Percentiles rank a stretch among this genome's conserved stretches.
phyloP scores from a whole-genome alignment of 2,329 filamentous ascomycete species.

The Fusarium globosum region DNA sequence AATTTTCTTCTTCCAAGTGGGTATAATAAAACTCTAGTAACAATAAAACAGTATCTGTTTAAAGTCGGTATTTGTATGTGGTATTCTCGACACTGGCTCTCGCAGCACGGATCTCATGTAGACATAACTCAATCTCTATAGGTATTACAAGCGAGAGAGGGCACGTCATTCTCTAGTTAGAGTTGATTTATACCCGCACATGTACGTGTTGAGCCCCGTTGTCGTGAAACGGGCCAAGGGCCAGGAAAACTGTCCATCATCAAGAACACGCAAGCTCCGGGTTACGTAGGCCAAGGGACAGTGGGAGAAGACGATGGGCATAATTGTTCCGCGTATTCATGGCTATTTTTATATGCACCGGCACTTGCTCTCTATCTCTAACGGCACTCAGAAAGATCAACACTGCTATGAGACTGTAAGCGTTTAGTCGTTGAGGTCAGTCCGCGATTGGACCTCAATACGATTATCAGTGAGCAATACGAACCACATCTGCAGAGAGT shows the following conservation, averaged over 20 bases:
- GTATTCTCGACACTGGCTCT: slow-evolving; percentile 13
- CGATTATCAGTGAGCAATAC: background rate
- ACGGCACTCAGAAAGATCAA: background rate
- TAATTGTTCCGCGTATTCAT: background rate
- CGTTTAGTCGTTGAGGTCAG: background rate
- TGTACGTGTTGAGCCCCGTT: slow-evolving; percentile 27
- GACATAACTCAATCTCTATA: slow-evolving; percentile 23
- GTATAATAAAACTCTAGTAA: slow-evolving; percentile 3
- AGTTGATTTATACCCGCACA: slow-evolving; percentile 1
- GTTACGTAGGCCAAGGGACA: slow-evolving; percentile 24
- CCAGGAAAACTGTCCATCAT: background rate
- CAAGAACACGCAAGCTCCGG: background rate
- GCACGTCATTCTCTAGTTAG: slow-evolving; percentile 18
- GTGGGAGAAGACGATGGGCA: background rate
- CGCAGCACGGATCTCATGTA: slow-evolving; percentile 25
- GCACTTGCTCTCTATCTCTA: background rate
- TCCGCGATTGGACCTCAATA: background rate
- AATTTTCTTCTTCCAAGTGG: background rate
- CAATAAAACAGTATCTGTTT: background rate
- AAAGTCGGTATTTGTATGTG: slow-evolving; percentile 2
- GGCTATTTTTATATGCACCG: background rate
- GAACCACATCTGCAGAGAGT: background rate
- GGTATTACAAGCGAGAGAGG: slow-evolving; percentile 25
- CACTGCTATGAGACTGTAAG: background rate
- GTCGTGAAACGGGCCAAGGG: slow-evolving; percentile 30